Evolutionary conservation across 345 rosid genomes (phyloP).

Genomic region (Salix koriyanagi): DNA sequence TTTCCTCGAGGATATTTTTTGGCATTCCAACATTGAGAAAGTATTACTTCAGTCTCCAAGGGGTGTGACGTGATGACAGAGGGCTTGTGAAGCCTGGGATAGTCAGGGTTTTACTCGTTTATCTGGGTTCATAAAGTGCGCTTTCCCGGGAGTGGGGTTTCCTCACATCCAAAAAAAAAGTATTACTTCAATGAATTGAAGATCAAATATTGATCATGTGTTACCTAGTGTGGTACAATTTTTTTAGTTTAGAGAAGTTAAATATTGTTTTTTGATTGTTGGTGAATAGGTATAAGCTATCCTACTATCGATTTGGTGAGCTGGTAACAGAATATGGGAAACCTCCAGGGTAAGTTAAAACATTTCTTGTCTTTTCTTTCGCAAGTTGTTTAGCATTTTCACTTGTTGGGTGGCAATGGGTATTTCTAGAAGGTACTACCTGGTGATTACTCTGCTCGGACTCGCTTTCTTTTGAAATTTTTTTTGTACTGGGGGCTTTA

Average conservation of each 20-base stretch:
- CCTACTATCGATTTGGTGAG: slow-evolving; percentile 96
- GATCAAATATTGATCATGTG: not conserved
- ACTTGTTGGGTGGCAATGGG: not conserved
- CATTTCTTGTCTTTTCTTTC: not conserved
- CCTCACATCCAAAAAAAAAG: not conserved
- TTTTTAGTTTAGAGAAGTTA: not conserved
- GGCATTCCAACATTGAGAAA: not conserved
- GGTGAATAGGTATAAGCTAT: slow-evolving; percentile 77
- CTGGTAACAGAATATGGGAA: slow-evolving; percentile 83
- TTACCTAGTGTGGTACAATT: not conserved
- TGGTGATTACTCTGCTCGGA: not conserved
- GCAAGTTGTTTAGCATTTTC: not conserved
- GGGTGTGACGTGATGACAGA: too few species aligned
- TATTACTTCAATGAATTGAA: not conserved
- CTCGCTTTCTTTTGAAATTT: not conserved
- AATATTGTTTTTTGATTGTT: slow-evolving; percentile 3
- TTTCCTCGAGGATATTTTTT: not conserved
- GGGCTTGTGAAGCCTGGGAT: too few species aligned
- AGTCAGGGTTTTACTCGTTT: too few species aligned
- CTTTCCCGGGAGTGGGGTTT: too few species aligned
- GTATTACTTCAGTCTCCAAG: not conserved
- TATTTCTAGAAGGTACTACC: not conserved
- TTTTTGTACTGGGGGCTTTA: not conserved
- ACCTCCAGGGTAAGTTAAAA: slow-evolving; percentile 78
- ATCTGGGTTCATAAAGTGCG: too few species aligned